phyloP scores from a whole-genome alignment of 2,329 filamentous ascomycete genomes.

The Arthrobotrys megalospora region DNA sequence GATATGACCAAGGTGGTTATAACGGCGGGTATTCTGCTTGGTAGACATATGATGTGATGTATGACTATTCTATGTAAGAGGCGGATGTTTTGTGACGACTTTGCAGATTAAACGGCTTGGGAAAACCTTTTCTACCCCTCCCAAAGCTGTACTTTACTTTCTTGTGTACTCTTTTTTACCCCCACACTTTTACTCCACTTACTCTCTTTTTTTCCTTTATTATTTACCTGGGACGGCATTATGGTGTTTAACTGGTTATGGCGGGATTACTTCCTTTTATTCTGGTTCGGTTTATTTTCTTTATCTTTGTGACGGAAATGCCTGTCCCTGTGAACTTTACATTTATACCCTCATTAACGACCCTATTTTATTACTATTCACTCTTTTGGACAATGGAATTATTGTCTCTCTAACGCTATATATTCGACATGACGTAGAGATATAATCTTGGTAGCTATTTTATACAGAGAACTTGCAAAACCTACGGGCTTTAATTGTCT shows the following conservation, averaged over 20 bases:
- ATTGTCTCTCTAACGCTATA: background rate
- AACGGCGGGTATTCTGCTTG: constrained; percentile 29
- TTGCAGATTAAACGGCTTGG: constrained; percentile 1
- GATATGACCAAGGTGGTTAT: constrained; percentile 39
- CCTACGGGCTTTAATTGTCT: no score
- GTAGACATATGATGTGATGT: constrained; percentile 21
- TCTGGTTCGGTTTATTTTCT: constrained; percentile 5
- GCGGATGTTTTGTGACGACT: background rate
- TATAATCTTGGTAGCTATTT: no score
- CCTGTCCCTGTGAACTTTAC: constrained; percentile 10
- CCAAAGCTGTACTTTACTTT: constrained; percentile 8
- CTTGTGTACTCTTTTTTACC: constrained; percentile 4
- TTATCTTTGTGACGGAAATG: constrained; percentile 24
- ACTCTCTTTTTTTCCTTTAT: constrained; percentile 7
- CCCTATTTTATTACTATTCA: constrained; percentile 31
- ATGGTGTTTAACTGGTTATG: constrained; percentile 47
- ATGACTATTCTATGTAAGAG: constrained; percentile 4
- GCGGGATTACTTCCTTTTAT: constrained; percentile 31
- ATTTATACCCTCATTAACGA: constrained; percentile 59
- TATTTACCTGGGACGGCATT: constrained; percentile 39
- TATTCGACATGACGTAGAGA: background rate
- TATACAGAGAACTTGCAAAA: no score
- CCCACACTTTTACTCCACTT: background rate
- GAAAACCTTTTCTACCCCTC: background rate
- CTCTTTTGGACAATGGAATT: background rate